Conservation (phyloP, 306 rosid genomes). For the Pyrus bretschneideri region DNA sequence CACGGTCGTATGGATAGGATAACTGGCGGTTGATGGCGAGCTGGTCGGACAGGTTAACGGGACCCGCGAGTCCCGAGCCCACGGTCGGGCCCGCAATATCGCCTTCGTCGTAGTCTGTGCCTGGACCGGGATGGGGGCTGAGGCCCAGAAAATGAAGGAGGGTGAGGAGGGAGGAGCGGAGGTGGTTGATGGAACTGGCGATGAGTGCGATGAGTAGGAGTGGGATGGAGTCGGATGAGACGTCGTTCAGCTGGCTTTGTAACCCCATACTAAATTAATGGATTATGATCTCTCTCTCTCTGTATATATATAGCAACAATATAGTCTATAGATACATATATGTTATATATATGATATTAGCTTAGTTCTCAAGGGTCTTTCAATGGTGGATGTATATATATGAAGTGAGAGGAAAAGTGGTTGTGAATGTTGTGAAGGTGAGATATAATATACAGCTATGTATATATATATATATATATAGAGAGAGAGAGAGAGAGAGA, state of each 20-base stretch:
- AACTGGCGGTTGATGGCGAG: constrained; percentile 43
- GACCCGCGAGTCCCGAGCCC: constrained; percentile 63
- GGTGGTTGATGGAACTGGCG: constrained; percentile 49
- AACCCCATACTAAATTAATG: constrained; percentile 41
- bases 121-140: constrained; percentile 11
- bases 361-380: too few species aligned
- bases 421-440: background rate
- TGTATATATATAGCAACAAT: background rate
- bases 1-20: constrained; percentile 20
- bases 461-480: too few species aligned
- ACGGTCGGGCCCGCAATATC: constrained; percentile 6
- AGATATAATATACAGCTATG: background rate
- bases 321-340: background rate
- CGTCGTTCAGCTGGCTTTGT: constrained; percentile 68
- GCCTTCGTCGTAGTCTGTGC: background rate
- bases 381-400: too few species aligned
- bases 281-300: background rate
- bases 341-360: background rate
- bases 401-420: background rate
- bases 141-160: constrained; percentile 45
- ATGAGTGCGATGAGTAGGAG: constrained; percentile 47
- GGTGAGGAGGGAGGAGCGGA: constrained; percentile 43
- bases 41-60: constrained; percentile 66
- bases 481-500: too few species aligned
- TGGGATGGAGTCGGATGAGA: constrained; percentile 82